Percentiles rank a stretch among this genome's conserved stretches.
Evolutionary conservation across 2,329 filamentous ascomycete species (phyloP).

Genomic region (Lasiodiplodia hormozganensis): DNA sequence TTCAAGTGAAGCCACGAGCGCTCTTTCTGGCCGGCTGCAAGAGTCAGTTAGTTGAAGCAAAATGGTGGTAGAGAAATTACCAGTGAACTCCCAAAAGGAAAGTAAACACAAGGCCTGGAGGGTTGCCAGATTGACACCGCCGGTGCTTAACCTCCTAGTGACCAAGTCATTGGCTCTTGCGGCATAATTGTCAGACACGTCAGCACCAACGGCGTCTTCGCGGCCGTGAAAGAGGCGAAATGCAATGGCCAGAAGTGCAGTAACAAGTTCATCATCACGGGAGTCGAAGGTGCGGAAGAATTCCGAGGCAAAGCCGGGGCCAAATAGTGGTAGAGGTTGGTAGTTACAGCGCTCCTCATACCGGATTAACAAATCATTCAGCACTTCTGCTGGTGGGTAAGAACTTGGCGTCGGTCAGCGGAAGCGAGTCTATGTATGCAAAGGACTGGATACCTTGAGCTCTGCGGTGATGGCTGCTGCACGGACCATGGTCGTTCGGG

Average conservation of each 20-base stretch:
- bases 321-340: slow-evolving; percentile 6
- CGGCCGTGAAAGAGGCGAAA: neutral
- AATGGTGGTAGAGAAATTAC: neutral
- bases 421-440: no score
- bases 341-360: slow-evolving; percentile 18
- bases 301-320: neutral
- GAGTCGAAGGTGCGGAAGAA: neutral
- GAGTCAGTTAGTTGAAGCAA: neutral
- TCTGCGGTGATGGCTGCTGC: neutral
- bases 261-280: neutral
- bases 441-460: neutral
- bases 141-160: neutral
- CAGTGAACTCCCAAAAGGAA: slow-evolving; percentile 11
- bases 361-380: neutral
- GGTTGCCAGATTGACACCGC: neutral
- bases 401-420: neutral
- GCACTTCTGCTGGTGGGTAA: neutral
- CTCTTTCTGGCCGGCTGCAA: neutral
- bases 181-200: neutral
- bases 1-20: slow-evolving; percentile 7
- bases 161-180: neutral
- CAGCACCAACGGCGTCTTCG: neutral
- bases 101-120: slow-evolving; percentile 12
- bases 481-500: neutral
- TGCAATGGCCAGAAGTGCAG: neutral